Conservation (phyloP, 345 rosid species). For the Lumnitzera racemosa region DNA sequence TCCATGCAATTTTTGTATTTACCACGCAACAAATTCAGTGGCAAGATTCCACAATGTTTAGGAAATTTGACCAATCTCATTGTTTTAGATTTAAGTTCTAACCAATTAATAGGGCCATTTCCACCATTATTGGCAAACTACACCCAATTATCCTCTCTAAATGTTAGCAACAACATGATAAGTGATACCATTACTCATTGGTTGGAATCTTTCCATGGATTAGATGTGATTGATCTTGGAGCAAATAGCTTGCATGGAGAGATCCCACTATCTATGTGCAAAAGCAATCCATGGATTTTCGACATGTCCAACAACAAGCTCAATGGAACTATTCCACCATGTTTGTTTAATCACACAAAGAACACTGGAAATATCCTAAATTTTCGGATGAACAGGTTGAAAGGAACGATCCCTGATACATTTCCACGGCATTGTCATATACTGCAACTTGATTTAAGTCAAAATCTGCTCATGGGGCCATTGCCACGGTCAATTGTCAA, state of each 20-base stretch:
- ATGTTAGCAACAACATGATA: constrained; percentile 8
- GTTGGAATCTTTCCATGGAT: background rate
- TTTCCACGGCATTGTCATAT: background rate
- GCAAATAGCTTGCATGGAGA: constrained; percentile 11
- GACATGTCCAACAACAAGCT: constrained; percentile 16
- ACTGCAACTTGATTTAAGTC: constrained; percentile 7
- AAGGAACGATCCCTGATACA: constrained; percentile 9
- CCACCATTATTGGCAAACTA: constrained; percentile 8
- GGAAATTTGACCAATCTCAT: background rate
- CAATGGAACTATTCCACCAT: constrained; percentile 18
- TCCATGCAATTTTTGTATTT: background rate
- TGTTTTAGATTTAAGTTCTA: background rate
- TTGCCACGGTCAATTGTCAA: constrained; percentile 11
- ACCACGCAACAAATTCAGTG: background rate
- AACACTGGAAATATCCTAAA: background rate
- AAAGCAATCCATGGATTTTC: background rate
- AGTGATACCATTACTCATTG: constrained; percentile 13
- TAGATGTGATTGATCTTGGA: background rate
- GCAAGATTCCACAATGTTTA: background rate
- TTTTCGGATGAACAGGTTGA: constrained; percentile 10
- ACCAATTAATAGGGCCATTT: constrained; percentile 6
- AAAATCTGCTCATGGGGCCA: constrained; percentile 14
- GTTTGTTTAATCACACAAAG: constrained; percentile 9
- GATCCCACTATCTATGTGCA: constrained; percentile 19
- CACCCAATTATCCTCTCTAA: background rate